Percentiles rank a stretch among this genome's conserved stretches.
Conservation (phyloP, 495 filamentous ascomycete species). For the Neurospora terricola region DNA sequence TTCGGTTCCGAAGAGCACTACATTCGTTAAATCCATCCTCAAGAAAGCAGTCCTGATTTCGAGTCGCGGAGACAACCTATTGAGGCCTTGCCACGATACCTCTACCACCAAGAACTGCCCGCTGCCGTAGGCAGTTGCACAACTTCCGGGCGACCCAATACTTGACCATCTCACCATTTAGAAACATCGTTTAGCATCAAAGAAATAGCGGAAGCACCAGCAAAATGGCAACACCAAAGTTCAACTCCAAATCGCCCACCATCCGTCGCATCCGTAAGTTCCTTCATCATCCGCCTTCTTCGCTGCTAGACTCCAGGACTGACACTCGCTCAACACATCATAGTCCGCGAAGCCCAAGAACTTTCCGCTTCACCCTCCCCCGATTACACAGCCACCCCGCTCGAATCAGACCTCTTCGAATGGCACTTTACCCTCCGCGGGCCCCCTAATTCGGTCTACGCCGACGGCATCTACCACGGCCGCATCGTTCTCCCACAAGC, state of each 20-base stretch:
- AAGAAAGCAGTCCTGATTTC: not conserved
- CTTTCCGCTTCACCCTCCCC: slow-evolving; percentile 66
- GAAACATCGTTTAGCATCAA: not conserved
- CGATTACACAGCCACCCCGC: slow-evolving; percentile 71
- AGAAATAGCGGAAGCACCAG: not conserved
- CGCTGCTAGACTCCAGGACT: slow-evolving; percentile 6
- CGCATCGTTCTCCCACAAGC: slow-evolving; percentile 81
- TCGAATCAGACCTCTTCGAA: slow-evolving; percentile 87
- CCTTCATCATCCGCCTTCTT: slow-evolving; percentile 1
- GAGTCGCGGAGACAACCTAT: not conserved
- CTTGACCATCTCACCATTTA: not conserved
- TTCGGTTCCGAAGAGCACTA: not conserved
- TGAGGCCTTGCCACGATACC: not conserved
- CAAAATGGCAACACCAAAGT: slow-evolving; percentile 27
- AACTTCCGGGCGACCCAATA: not conserved
- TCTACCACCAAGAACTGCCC: not conserved
- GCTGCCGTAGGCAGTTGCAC: not conserved
- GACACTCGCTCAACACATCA: slow-evolving; percentile 20
- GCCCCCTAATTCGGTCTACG: slow-evolving; percentile 72
- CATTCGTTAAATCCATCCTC: not conserved
- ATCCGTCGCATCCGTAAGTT: slow-evolving; percentile 64
- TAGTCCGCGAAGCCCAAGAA: slow-evolving; percentile 78
- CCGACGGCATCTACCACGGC: slow-evolving; percentile 81
- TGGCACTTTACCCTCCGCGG: slow-evolving; percentile 99
- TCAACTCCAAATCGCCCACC: slow-evolving; percentile 71